Percentiles rank a stretch among this genome's conserved stretches.
These are phyloP conservation scores for Pneumocystis murina DNA, from an alignment of 1,139 yeast species.

Conservation along the genomic window DNA sequence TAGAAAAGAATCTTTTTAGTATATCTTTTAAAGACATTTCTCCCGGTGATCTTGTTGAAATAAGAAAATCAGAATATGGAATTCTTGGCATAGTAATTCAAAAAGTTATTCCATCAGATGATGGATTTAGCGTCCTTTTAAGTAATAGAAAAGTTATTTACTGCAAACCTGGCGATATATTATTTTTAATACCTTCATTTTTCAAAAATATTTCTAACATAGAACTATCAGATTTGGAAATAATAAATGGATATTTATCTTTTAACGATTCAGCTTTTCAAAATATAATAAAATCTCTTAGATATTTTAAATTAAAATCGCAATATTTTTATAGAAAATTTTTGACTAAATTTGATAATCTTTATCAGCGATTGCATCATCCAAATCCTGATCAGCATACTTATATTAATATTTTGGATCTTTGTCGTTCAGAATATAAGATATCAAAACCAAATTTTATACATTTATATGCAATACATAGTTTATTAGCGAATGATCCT, in stretches of 20 bases:
- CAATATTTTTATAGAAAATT: background rate
- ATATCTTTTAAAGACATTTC: background rate
- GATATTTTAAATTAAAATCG: background rate
- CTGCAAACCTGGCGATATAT: background rate
- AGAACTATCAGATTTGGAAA: background rate
- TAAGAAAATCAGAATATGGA: background rate
- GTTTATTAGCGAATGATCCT: background rate
- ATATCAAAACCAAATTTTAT: background rate
- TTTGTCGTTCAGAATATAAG: background rate
- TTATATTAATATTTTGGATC: background rate
- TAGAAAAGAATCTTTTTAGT: background rate
- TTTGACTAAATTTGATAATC: background rate
- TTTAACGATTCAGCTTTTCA: background rate
- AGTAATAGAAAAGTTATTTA: background rate
- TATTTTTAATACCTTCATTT: background rate
- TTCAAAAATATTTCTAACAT: background rate
- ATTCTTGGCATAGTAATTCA: background rate
- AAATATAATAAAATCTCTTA: background rate
- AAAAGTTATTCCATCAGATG: background rate
- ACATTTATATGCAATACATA: background rate
- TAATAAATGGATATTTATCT: background rate
- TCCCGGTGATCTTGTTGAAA: conserved; percentile 1
- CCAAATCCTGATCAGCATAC: background rate
- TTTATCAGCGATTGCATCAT: background rate
- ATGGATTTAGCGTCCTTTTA: background rate